Base-by-base conservation (phyloP, 495 filamentous ascomycete genomes). In the Xylaria castorea region DNA sequence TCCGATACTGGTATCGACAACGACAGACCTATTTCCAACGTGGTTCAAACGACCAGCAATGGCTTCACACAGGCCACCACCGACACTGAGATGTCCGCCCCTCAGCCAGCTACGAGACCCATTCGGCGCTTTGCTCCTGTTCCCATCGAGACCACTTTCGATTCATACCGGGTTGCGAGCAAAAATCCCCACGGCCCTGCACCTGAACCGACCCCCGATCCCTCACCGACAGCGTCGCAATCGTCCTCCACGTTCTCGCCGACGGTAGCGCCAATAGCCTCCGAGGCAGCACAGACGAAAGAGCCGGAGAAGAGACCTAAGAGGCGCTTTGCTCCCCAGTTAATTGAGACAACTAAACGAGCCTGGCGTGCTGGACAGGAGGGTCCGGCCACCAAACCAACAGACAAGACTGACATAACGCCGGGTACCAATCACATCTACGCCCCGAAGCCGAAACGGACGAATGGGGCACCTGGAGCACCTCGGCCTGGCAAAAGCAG, bases 321-420 rank as follows among this genome's bases (percentile, higher is more conserved):
- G 71, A 82, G 86, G 36, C 85, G 83, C 61, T 91, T 93, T 73
- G 82, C 87, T 8, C 89, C 90, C 1, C 87, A 94, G 75, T 86
- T 91, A 6, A 87, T 92, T 60, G 91, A 93, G 78, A 92, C 89
- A n/a, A 85, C 87, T 11, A 85, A 88, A 22, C 84, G 89, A 66
- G 86, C 85, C 16, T 87, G 87, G 74, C 84, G 85, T 72, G 82
- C 83, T 38, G 82, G 86, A 22, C 87, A 88, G 62, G 80, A 83
- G n/a, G 85, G 82, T 16, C 85, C 83, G 20, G 85, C 85, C 30
- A 86, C 84, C 20, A 82, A 78, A 40, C 85, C 82, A 14, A 83
- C 84, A 51, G 88, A 89, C 80, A 87, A 83, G 80, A 89, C 87
- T 7, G 87, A 89, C 68, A 86, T 89, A 14, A 89, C 87, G 1